Base-by-base conservation (phyloP, 352 stramenopile genomes). In the Plasmopara halstedii region DNA sequence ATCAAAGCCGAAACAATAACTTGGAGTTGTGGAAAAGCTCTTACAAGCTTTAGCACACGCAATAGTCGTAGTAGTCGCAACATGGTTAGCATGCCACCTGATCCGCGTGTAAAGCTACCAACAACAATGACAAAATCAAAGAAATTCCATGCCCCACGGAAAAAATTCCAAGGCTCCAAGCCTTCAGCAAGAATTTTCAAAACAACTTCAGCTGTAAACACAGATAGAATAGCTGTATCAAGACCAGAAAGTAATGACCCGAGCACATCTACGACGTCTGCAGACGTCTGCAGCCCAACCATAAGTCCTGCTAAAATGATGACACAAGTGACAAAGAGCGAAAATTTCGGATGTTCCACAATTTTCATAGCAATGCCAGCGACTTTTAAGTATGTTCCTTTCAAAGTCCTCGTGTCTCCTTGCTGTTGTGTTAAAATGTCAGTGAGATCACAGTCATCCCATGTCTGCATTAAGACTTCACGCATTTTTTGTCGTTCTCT, bases 1-100 rank as follows among this genome's bases (percentile, higher is more conserved):
- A 96, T 78, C n/a, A 96, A 65, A 2, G 83, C 86, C 17, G 87
- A 88, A 11, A 95, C 83, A 35, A 96, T 93, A n/a, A 96, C 75
- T 19, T 89, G 75, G 9, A 96, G 64, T 45, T 94, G 77, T 1
- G 85, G 85, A 31, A 96, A 87, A 14, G 78, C 70, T 27, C 84
- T 59, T 47, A 95, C 79, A 6, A 96, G 73, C 45, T 96, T 95
- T 43, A 95, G 64, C 9, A 95, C 79, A 46, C 83, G 78, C 27
- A 95, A 46, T 27, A 96, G 38, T 20, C 86, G 71, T 25, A 95
- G 51, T 1, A 96, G 48, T 4, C 84, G 73, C 34, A 96, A 40
- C 67, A 95, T 83, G 8, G 73, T 89, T 13, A 95, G 59, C 74
- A 88, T 90, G 4, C 76, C 72, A 25, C 76, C 83, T 11, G 72